Evolutionary conservation across 2,329 filamentous ascomycete species (phyloP).

Genomic region (Cladosporium sphaerospermum): DNA sequence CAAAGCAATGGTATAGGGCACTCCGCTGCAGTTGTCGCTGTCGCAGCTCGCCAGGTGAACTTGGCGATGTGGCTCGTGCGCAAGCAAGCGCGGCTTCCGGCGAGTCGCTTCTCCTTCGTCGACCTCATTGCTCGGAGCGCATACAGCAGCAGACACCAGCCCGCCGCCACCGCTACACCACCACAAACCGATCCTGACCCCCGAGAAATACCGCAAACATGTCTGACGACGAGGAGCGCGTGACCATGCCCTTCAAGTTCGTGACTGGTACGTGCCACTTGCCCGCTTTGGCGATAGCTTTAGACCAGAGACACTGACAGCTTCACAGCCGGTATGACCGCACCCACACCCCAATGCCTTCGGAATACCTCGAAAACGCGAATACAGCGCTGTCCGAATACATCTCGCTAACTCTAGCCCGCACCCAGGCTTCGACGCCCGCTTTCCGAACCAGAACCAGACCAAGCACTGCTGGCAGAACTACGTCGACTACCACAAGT

Average conservation of each 20-base stretch:
- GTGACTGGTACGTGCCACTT: slow-evolving; percentile 73
- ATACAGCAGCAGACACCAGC: slow-evolving; percentile 16
- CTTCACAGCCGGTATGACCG: slow-evolving; percentile 28
- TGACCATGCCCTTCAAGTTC: slow-evolving; percentile 99
- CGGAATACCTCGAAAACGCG: background rate
- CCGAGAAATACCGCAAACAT: slow-evolving; percentile 57
- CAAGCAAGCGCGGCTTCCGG: slow-evolving; percentile 2
- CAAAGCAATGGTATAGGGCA: slow-evolving; percentile 4
- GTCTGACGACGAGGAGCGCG: slow-evolving; percentile 80
- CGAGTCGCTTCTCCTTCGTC: slow-evolving; percentile 9
- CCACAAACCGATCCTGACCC: slow-evolving; percentile 12
- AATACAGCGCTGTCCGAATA: background rate
- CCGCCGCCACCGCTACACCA: slow-evolving; percentile 15
- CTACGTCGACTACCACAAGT: slow-evolving; percentile 99
- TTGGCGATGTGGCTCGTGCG: slow-evolving; percentile 4
- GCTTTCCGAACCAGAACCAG: slow-evolving; percentile 97
- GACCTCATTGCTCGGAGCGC: slow-evolving; percentile 12
- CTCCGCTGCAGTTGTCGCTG: background rate
- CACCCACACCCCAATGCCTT: background rate
- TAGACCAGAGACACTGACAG: slow-evolving; percentile 23
- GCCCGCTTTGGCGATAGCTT: slow-evolving; percentile 27
- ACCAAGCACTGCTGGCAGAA: slow-evolving; percentile 99
- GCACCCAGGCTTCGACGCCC: slow-evolving; percentile 86
- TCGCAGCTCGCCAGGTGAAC: slow-evolving; percentile 8
- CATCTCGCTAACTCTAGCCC: background rate